Evolutionary conservation across 179 eudicot species (phyloP), one percentile per base, ranked within the genome.

Genomic region (Patellifolia procumbens): DNA sequence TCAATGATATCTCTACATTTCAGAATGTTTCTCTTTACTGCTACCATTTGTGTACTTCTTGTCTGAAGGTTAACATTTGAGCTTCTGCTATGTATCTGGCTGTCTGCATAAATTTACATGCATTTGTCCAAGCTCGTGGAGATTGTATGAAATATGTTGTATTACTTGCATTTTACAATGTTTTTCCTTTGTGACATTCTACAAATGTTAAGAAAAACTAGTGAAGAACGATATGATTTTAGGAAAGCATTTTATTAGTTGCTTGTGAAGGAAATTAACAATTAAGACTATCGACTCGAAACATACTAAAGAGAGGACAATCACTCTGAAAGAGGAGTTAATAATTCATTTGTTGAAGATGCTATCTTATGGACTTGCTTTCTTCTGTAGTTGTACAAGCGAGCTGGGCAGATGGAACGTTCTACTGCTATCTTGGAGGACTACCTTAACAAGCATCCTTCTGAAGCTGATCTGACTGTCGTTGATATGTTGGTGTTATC

Each of bases 401-500:
- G 82, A 84, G 81, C 87, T 70, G 88, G 91, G 67, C 80, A 79
- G 78, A 72, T 72, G 79, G 94, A 93, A 61, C 86, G 82, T 22
- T 76, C 87, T 67, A 81, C 86, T 43, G 76, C 72, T 77, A 76
- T 89, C 45, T 81, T 93, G 78, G 94, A 89, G 84, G 85, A 73
- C 39, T 87, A 87, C 78, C 76, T 92, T 75, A 69, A 82, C 64
- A 39, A 39, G 6, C 85, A 89, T 80, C 82, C 85, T 72, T 79
- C 71, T 77, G 88, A 83, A 70, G 85, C 82, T 84, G 84, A 91
- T 77, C 72, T 84, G 24, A 73, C 83, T 70, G 84, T 85, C 69
- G 85, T 91, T 72, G 84, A 85, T 84, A 75, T 84, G 79, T 72
- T 91, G 80, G 92, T 84, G 72, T 81, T 89, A 49, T 71, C 86